These are phyloP conservation scores for Phytophthora sp. DNA, from an alignment of 352 stramenopile genomes.

Conservation along the genomic window DNA sequence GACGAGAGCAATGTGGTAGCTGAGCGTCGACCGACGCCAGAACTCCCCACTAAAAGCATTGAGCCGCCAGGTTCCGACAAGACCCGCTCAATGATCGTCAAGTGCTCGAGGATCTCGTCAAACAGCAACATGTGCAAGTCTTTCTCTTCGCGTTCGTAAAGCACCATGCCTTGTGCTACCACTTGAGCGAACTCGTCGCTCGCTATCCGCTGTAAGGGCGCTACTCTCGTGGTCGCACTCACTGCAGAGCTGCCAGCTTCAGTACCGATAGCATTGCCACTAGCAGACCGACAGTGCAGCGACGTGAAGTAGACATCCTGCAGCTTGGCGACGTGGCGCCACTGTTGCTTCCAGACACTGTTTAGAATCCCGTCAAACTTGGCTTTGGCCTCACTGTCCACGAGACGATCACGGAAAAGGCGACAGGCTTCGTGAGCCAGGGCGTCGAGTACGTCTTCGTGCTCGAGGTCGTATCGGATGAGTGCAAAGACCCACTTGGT, in stretches of 20 bases:
- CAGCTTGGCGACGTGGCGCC: conserved; percentile 78
- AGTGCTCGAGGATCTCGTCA: conserved; percentile 91
- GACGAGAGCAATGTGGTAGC: conserved; percentile 87
- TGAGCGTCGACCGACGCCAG: conserved; percentile 88
- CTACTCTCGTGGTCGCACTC: too few relatives aligned
- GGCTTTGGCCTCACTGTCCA: conserved; percentile 72
- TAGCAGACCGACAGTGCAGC: conserved; percentile 50
- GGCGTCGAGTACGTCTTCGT: conserved; percentile 92
- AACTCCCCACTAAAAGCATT: conserved; percentile 90
- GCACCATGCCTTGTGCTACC: conserved; percentile 88
- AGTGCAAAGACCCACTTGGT: conserved; percentile 92
- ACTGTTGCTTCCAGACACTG: conserved; percentile 85
- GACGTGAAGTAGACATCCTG: conserved; percentile 90
- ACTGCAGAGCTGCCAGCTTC: conserved; percentile 18
- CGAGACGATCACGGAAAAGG: conserved; percentile 92
- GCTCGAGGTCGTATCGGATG: conserved; percentile 89
- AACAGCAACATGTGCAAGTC: conserved; percentile 95
- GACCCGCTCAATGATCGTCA: conserved; percentile 91
- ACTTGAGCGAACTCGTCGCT: conserved; percentile 87
- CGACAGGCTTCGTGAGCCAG: conserved; percentile 89
- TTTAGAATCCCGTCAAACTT: conserved; percentile 91
- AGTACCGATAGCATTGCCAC: conserved; percentile 29
- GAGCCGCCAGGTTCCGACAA: conserved; percentile 87
- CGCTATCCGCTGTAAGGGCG: conserved; percentile 61
- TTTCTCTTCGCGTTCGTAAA: conserved; percentile 96